Base-by-base conservation (phyloP, 1,284 basidiomycete genomes). In the Leccinum fallax region DNA sequence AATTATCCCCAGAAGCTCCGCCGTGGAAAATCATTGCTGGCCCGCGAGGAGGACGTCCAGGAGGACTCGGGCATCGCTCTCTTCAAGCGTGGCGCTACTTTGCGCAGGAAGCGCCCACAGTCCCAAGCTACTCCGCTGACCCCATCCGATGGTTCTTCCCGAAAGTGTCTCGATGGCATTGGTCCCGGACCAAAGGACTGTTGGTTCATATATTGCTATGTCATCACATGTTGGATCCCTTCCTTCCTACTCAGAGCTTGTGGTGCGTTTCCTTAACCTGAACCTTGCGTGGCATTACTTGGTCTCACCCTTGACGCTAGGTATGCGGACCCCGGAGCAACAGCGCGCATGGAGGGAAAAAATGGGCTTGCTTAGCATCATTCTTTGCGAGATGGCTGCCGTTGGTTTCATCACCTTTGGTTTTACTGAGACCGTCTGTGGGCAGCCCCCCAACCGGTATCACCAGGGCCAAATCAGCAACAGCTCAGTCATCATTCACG, bases 341-440 rank as follows among this genome's bases (percentile, higher is more conserved):
- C 95, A 97, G 77, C 88, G 95, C 59, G 97, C 97, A 49, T 99
- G 96, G 94, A 85, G 97, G 65, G 97, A 99, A 79, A 99, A 99
- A 82, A 96, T 98, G 78, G 97, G 97, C 38, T 85, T 99, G 34
- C 81, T 99, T 61, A 81, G 83, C 66, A 85, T 98, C 76, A 94
- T 97, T 69, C 74, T 86, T 16, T 8, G 76, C 21, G 85, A 95
- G 67, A 98, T 99, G 97, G 90, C 91, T 24, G 85, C 82, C 54
- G 97, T 99, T 73, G 97, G 96, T 77, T 99, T 95, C 85, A 83
- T 99, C 74, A 99, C 97, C 2, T 99, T 99, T 78, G 97, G 97
- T n/a, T 99, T 99, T 81, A 98, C 96, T 4, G 87, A 95, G 73
- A 81, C 89, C 57, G 96, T 99, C 38, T 99, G 97, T 76, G 94